These are phyloP conservation scores for Ettlia oleoabundans DNA, from an alignment of 139 green algal genomes.

Conservation along the genomic window DNA sequence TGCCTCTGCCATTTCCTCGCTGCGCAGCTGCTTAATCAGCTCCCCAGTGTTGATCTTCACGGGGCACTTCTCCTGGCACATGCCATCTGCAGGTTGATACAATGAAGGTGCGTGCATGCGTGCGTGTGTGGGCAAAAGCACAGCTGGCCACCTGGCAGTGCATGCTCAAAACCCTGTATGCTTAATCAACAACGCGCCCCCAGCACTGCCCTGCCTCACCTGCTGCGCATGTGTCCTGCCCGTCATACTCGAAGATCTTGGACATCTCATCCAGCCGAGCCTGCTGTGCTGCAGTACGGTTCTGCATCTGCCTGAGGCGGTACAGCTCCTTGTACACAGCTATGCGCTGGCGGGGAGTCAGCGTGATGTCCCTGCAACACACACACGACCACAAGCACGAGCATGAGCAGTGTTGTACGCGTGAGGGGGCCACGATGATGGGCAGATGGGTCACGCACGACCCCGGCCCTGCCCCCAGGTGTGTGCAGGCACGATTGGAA, in stretches of 20 bases:
- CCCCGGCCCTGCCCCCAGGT: too few species aligned
- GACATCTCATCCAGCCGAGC: conserved; percentile 69
- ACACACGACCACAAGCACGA: too few species aligned
- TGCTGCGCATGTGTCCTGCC: conserved; percentile 87
- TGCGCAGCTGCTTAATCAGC: conserved; percentile 86
- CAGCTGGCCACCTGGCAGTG: too few species aligned
- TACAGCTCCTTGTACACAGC: conserved; percentile 91
- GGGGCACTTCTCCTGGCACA: conserved; percentile 99
- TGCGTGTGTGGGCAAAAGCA: too few species aligned
- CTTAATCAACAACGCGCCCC: too few species aligned
- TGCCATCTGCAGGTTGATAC: conserved; percentile 81
- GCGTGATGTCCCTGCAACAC: conserved; percentile 75
- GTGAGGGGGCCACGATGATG: too few species aligned
- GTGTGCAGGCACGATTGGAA: too few species aligned
- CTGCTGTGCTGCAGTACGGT: conserved; percentile 62
- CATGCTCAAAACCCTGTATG: too few species aligned
- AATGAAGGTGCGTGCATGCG: not conserved
- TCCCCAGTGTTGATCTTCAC: conserved; percentile 98
- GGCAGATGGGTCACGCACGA: too few species aligned
- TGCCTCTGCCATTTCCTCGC: conserved; percentile 65
- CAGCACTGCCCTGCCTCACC: too few species aligned
- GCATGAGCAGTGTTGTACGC: too few species aligned
- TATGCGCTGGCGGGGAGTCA: conserved; percentile 97
- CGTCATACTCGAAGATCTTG: conserved; percentile 78
- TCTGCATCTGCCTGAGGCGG: conserved; percentile 65